A percentile compares a stretch with the other conserved stretches of the same genome.
These are phyloP conservation scores for Hypoxylon intermedium DNA, from an alignment of 495 filamentous ascomycete species.

Conservation along the genomic window DNA sequence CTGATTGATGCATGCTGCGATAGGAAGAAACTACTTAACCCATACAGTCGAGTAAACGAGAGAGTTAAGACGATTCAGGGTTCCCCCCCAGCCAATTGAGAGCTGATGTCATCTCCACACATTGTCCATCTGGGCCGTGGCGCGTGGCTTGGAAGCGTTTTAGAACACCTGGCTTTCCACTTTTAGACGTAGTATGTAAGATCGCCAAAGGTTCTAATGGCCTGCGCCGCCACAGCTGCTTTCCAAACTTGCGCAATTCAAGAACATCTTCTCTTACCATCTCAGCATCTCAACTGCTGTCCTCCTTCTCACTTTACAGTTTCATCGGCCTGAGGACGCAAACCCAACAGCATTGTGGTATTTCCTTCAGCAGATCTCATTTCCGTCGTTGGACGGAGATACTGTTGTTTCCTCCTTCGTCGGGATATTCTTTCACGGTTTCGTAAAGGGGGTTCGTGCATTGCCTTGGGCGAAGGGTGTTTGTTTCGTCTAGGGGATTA, in stretches of 20 bases:
- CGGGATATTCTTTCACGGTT: constrained; percentile 22
- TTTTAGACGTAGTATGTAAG: constrained; percentile 4
- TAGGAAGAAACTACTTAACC: neutral
- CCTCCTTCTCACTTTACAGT: neutral
- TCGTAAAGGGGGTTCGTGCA: constrained; percentile 32
- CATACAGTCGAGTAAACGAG: neutral
- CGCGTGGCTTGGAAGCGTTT: constrained; percentile 28
- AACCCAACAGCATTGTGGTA: constrained; percentile 13
- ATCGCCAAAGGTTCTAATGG: constrained; percentile 9
- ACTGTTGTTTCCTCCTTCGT: constrained; percentile 12
- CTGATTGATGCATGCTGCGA: neutral
- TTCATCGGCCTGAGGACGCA: constrained; percentile 7
- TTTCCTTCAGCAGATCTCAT: constrained; percentile 13
- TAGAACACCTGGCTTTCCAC: constrained; percentile 37
- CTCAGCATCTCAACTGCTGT: too few species aligned
- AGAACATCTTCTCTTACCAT: constrained; percentile 7
- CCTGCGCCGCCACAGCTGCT: constrained; percentile 19
- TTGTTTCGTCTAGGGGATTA: neutral
- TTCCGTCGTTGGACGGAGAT: constrained; percentile 16
- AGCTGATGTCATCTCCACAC: constrained; percentile 19
- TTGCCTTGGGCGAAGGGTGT: constrained; percentile 29
- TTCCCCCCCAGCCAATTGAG: constrained; percentile 19
- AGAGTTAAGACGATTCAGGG: constrained; percentile 6
- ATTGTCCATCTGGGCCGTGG: constrained; percentile 12
- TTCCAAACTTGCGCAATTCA: neutral